Base-by-base conservation (phyloP, 139 green algal species). In the Coelastrella sp. region DNA sequence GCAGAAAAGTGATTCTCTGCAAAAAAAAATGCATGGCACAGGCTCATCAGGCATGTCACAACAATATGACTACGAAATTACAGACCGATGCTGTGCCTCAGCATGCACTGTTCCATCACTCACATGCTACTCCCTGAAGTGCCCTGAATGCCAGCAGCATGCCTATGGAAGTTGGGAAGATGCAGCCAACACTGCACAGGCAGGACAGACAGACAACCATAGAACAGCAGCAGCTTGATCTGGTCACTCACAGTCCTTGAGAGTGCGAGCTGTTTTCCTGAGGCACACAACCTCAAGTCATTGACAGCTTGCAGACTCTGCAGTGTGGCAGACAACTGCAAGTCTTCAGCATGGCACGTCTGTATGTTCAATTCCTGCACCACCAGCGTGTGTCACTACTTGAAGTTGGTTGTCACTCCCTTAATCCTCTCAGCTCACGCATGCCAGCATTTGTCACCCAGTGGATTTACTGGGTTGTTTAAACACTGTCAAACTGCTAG, bases 91-190 rank as follows among this genome's bases (percentile, higher is more conserved):
- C 3, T 49, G 3, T 49, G 35, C 35, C 35, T 49, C 35, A 49
- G 35, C 35, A 49, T 49, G 1, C 35, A 49, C 35, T 49, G 35
- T 49, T 49, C 35, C 35, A 49, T 49, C 35, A 49, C 80, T 75
- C 10, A 86, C 80, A 60, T 86, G 80, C 59, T n/a, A 86, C 59
- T 9, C 80, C 80, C n/a, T 86, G 80, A 58, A 86, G 14, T 15
- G 80, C 80, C 9, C 80, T 74, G 80, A 86, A 86, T 4, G 59
- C 80, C 80, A 86, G 80, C 59, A 86, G 80, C 80, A 86, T 86
- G 12, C 11, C 24, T 19, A 86, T 86, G 24, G 59, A 68, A n/a
- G 17, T 35, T 6, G 80, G 59, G 17, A 73, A 86, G 80, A 86
- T 86, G 59, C 80, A 86, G n/a, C 80, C 80, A 49, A 73, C n/a